Evolutionary conservation across 176 grass and related monocot genomes (phyloP).

Genomic region (Aegilops tauschii): DNA sequence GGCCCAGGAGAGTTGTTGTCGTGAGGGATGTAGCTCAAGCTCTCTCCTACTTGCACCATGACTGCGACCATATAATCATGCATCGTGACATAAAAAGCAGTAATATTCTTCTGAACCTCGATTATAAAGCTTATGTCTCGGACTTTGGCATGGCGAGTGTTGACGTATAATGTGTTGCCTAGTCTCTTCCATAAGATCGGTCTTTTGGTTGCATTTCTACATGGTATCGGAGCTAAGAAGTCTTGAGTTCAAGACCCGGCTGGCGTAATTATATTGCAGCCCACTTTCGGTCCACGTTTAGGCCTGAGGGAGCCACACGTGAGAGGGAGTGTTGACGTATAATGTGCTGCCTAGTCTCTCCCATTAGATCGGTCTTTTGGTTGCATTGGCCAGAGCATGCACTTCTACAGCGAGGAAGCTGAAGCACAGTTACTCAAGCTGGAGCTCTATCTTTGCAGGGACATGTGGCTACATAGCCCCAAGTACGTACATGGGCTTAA

Average conservation of each 20-base stretch:
- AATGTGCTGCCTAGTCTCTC: too few relatives aligned
- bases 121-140: constrained; percentile 7
- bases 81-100: constrained; percentile 41
- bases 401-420: not conserved
- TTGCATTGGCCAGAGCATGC: too few relatives aligned
- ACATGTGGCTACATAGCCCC: constrained; percentile 41
- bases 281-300: too few relatives aligned
- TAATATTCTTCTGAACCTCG: constrained; percentile 16
- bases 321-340: too few relatives aligned
- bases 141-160: constrained; percentile 31
- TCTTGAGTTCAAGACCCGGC: too few relatives aligned
- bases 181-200: too few relatives aligned
- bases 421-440: constrained; percentile 12
- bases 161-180: too few relatives aligned
- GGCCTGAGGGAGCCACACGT: too few relatives aligned
- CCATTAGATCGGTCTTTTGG: too few relatives aligned
- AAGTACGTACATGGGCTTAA: not conserved
- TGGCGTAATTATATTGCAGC: too few relatives aligned
- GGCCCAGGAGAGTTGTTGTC: not conserved
- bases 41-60: constrained; percentile 36
- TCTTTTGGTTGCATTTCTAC: too few relatives aligned
- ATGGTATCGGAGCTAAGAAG: too few relatives aligned
- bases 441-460: constrained; percentile 27
- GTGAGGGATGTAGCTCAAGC: constrained; percentile 24
- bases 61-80: not conserved